These are phyloP conservation scores for Gynandropsis gynandra DNA, from an alignment of 345 rosid species.

Conservation along the genomic window DNA sequence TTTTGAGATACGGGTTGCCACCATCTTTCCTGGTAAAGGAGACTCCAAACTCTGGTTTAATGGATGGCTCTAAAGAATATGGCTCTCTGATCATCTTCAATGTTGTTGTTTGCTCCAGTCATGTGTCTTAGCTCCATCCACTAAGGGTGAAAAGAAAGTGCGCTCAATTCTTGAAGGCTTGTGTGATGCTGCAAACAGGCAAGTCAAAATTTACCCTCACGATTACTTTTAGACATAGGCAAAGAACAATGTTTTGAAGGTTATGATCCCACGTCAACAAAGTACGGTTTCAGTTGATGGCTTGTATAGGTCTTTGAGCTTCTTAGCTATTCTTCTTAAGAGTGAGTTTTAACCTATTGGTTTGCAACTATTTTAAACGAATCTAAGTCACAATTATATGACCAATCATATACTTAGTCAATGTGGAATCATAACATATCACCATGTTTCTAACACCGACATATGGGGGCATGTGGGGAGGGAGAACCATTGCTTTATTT, in stretches of 20 bases:
- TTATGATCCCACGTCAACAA: background rate
- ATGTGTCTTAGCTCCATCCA: conserved; percentile 75
- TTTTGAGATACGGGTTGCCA: conserved; percentile 95
- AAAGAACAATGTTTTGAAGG: conserved; percentile 2
- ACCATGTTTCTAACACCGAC: background rate
- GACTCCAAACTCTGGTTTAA: conserved; percentile 14
- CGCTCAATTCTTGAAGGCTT: conserved; percentile 81
- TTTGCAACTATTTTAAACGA: too few relatives aligned
- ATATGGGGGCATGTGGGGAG: background rate
- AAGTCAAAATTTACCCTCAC: conserved; percentile 23
- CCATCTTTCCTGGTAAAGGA: conserved; percentile 83
- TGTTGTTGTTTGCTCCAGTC: conserved; percentile 45
- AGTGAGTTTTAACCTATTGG: too few relatives aligned
- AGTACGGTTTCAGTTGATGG: background rate
- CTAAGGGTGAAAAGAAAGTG: conserved; percentile 87
- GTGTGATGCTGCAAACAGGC: conserved; percentile 75
- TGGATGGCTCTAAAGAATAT: conserved; percentile 4
- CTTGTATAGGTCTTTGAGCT: too few relatives aligned
- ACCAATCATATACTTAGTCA: too few relatives aligned
- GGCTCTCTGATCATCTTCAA: conserved; percentile 1
- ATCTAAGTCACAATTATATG: too few relatives aligned
- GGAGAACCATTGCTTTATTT: background rate
- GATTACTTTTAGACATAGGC: conserved; percentile 2
- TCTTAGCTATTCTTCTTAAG: too few relatives aligned
- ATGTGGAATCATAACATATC: too few relatives aligned